Conservation (phyloP, 148 eudicot species). For the Euryodendron excelsum region DNA sequence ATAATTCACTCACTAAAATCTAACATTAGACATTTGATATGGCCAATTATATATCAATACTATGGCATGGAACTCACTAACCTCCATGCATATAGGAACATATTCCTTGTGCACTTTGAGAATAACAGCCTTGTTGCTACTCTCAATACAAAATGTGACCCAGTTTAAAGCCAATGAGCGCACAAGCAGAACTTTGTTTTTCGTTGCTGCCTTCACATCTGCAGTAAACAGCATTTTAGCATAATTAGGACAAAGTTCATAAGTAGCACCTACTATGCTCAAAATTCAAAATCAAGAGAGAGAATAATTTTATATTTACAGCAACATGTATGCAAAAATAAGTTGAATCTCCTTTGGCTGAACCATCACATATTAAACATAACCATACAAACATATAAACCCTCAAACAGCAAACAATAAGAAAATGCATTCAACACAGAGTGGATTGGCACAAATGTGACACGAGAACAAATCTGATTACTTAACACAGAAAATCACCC, state of each 20-base stretch:
- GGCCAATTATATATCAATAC: no score
- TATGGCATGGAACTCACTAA: constrained; percentile 25
- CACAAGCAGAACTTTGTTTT: constrained; percentile 94
- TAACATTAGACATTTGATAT: no score
- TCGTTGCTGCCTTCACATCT: constrained; percentile 80
- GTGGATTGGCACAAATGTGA: no score
- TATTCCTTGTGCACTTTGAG: constrained; percentile 90
- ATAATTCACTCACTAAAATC: no score
- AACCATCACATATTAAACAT: neutral
- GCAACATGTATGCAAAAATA: neutral
- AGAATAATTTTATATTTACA: neutral
- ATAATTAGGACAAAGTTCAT: neutral
- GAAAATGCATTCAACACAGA: no score
- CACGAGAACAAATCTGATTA: no score
- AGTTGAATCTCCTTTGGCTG: neutral
- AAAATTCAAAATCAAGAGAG: neutral
- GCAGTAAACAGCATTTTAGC: constrained; percentile 25
- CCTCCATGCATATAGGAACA: constrained; percentile 98
- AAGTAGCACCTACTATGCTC: neutral
- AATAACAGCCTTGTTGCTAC: constrained; percentile 70
- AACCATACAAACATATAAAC: neutral
- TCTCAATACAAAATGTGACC: constrained; percentile 85
- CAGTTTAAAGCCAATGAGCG: constrained; percentile 80
- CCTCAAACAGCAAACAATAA: no score
- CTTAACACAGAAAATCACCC: no score